Evolutionary conservation across 169 alveolate genomes (phyloP), one percentile per base, ranked within the genome.

Genomic region (Plasmodium ovale): DNA sequence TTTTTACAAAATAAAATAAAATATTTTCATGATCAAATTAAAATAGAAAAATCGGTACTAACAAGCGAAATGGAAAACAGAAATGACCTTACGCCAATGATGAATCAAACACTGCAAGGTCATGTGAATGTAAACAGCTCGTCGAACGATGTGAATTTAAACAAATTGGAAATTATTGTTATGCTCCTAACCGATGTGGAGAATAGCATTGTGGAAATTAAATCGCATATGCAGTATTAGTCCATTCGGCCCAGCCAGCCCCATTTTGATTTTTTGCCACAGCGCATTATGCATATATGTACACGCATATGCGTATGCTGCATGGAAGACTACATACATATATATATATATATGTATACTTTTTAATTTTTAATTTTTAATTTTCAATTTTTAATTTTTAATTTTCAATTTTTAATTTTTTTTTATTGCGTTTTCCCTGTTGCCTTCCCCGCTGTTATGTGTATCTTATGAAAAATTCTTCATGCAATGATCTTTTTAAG

Each of bases 1-100:
- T 85, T 85, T 44, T 21, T 85, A 62, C 91, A 85, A 69, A 85
- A 72, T 37, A 85, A 85, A 70, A 39, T 85, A 29, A 56, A 69
- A 68, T 72, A 85, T 69, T 85, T 85, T 53, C 14, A 56, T 47
- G 62, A 42, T 14, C 91, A 85, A 56, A 69, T 85, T 25, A 67
- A 85, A 5, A 56, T 85, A 44, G 91, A 85, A 59, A 85, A 58
- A 39, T 21, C 74, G 1, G 70, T 85, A 16, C 62, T 85, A 7
- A 31, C 23, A 37, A 35, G 51, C 9, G 87, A 85, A 68, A 65
- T 47, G 39, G 58, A 39, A 37, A 67, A 60, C 5, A 27, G 35
- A 19, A 54, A 56, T 62, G n/a, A 37, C 16, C 37, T 25, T 42
- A 16, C 35, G 9, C 12, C 31, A 29, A 49, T 42, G 2, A 29